Evolutionary conservation across 2,329 filamentous ascomycete species (phyloP).

Genomic region (Helicocarpus griseus): DNA sequence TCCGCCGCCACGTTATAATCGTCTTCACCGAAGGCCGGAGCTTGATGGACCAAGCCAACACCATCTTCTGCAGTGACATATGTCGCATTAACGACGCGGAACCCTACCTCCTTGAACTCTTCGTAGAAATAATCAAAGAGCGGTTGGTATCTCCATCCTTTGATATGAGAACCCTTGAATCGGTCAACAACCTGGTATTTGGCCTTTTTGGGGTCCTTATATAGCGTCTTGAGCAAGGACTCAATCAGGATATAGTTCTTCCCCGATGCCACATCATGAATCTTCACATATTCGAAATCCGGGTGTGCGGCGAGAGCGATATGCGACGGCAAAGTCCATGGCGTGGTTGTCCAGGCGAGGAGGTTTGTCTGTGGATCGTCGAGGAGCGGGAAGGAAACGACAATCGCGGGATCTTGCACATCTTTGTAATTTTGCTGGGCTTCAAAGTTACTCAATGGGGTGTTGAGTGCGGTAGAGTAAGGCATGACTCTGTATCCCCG

Average conservation of each 20-base stretch:
- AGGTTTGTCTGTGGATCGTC: conserved; percentile 66
- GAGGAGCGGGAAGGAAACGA: conserved; percentile 76
- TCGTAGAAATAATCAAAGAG: conserved; percentile 85
- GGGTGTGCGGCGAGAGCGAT: conserved; percentile 68
- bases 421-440: conserved; percentile 92
- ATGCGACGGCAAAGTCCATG: conserved; percentile 78
- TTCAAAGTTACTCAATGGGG: conserved; percentile 86
- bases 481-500: conserved; percentile 89
- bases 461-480: conserved; percentile 83
- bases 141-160: conserved; percentile 81
- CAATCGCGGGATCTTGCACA: conserved; percentile 79
- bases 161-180: conserved; percentile 72
- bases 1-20: conserved; percentile 80
- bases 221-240: conserved; percentile 67
- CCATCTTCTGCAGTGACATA: conserved; percentile 87
- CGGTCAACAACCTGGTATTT: conserved; percentile 78
- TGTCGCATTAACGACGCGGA: conserved; percentile 69
- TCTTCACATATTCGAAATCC: conserved; percentile 79
- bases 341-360: conserved; percentile 83
- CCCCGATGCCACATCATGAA: conserved; percentile 69
- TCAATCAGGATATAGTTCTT: conserved; percentile 82
- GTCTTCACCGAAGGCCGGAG: conserved; percentile 89
- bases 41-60: conserved; percentile 88
- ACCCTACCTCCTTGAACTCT: conserved; percentile 75
- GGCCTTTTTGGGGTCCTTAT: conserved; percentile 92